Conservation (phyloP, 768 basidiomycete species). For the Strobilomyces echinocephalus region DNA sequence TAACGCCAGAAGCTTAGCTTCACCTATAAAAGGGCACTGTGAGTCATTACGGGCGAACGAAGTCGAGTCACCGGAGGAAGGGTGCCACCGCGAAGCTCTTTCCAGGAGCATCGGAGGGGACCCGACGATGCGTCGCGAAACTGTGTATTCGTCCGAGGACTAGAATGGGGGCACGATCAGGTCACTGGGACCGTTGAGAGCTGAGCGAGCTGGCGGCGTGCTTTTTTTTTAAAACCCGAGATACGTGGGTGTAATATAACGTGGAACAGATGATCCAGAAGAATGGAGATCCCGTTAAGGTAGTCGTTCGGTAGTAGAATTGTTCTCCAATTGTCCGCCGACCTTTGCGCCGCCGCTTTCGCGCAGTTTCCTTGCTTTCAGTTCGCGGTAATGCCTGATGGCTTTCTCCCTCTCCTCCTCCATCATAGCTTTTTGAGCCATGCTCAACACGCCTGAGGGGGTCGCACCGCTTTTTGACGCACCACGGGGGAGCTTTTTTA, state of each 20-base stretch:
- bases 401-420: slow-evolving; percentile 68
- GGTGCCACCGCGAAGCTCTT: not conserved
- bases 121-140: not conserved
- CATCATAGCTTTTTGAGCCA: slow-evolving; percentile 76
- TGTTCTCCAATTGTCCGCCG: slow-evolving; percentile 5
- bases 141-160: not conserved
- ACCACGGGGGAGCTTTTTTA: slow-evolving; percentile 53
- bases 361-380: slow-evolving; percentile 50
- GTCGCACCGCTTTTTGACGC: slow-evolving; percentile 27
- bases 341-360: slow-evolving; percentile 11
- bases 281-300: slow-evolving; percentile 8
- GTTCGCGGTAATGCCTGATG: slow-evolving; percentile 60
- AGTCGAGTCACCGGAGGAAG: not conserved
- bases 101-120: slow-evolving; percentile 1
- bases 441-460: slow-evolving; percentile 50
- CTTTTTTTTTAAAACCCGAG: slow-evolving; percentile 2
- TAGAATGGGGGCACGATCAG: slow-evolving; percentile 4
- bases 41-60: slow-evolving; percentile 1
- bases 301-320: slow-evolving; percentile 5
- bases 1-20: slow-evolving; percentile 3
- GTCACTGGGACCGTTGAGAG: slow-evolving; percentile 2
- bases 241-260: not conserved
- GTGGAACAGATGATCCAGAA: not conserved
- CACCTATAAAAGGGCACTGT: slow-evolving; percentile 2
- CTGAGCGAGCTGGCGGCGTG: not conserved